Evolutionary conservation across 225 moss, liverwort and hornwort genomes (phyloP).

Genomic region (Antitrichia curtipendula): DNA sequence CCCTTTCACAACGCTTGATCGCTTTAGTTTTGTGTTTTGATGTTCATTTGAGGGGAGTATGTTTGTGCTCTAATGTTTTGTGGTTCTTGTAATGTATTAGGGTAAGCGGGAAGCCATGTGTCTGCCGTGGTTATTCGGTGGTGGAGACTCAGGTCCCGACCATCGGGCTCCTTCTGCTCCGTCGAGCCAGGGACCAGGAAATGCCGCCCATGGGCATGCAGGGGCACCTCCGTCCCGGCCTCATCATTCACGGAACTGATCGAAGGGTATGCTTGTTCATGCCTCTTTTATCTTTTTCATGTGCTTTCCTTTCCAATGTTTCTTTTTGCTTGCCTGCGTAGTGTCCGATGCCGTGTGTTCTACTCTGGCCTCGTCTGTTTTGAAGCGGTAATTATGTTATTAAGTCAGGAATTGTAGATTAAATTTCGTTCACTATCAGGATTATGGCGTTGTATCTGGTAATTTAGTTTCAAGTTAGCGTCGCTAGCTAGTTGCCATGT

Average conservation of each 20-base stretch:
- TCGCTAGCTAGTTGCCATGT: neutral
- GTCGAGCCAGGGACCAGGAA: constrained; percentile 14
- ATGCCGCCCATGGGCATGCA: constrained; percentile 29
- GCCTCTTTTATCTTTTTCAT: neutral
- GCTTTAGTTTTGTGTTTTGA: neutral
- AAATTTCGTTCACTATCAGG: neutral
- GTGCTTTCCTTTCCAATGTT: neutral
- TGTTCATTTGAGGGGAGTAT: neutral
- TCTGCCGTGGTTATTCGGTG: constrained; percentile 47
- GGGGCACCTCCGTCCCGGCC: constrained; percentile 41
- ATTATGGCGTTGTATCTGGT: neutral
- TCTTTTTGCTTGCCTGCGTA: neutral
- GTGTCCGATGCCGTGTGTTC: neutral
- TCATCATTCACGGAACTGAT: constrained; percentile 26
- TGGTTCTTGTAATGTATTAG: neutral
- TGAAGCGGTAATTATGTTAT: neutral
- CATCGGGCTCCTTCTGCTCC: constrained; percentile 34
- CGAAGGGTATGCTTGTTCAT: neutral
- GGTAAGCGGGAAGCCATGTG: constrained; percentile 21
- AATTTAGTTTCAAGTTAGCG: neutral
- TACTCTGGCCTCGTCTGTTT: neutral
- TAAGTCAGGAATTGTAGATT: neutral
- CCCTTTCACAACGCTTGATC: neutral
- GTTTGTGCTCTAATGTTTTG: neutral
- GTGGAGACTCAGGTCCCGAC: constrained; percentile 35